Evolutionary conservation across 2,329 filamentous ascomycete species (phyloP).

Genomic region (Microsporum ferrugineum): DNA sequence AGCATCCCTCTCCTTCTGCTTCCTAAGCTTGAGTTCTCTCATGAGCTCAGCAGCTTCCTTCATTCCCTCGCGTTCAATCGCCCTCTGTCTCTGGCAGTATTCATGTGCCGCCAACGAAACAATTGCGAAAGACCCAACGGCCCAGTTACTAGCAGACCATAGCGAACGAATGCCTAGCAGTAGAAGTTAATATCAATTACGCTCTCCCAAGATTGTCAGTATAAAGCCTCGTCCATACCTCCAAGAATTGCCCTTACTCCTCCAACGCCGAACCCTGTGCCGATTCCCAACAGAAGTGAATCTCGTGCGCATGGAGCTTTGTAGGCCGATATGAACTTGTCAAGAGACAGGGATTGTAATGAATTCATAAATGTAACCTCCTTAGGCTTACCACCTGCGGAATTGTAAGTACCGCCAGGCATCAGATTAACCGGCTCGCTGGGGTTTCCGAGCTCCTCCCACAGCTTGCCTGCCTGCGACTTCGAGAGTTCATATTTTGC

Average conservation of each 20-base stretch:
- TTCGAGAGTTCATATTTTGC: slow-evolving; percentile 34
- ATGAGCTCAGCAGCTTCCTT: slow-evolving; percentile 74
- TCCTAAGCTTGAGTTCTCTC: slow-evolving; percentile 58
- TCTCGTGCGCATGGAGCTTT: slow-evolving; percentile 75
- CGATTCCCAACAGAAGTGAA: slow-evolving; percentile 72
- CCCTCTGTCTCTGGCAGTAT: slow-evolving; percentile 65
- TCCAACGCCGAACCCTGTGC: slow-evolving; percentile 62
- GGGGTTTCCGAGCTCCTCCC: slow-evolving; percentile 38
- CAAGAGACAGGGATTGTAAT: slow-evolving; percentile 37
- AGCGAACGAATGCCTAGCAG: slow-evolving; percentile 41
- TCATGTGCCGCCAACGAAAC: slow-evolving; percentile 66
- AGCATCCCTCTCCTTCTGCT: slow-evolving; percentile 41
- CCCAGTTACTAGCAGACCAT: slow-evolving; percentile 68
- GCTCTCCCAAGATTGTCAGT: background rate
- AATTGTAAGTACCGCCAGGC: slow-evolving; percentile 48
- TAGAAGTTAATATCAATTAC: slow-evolving; percentile 5
- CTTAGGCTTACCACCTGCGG: slow-evolving; percentile 45
- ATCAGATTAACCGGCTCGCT: slow-evolving; percentile 44
- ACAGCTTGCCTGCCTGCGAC: slow-evolving; percentile 38
- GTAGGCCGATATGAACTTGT: slow-evolving; percentile 51
- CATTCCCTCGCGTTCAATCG: slow-evolving; percentile 70
- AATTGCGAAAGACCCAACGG: slow-evolving; percentile 62
- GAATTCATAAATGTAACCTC: slow-evolving; percentile 33
- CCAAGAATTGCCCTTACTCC: slow-evolving; percentile 61
- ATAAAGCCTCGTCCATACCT: slow-evolving; percentile 41